Base-by-base conservation (phyloP, 352 stramenopile species). In the Phytophthora pluvialis region DNA sequence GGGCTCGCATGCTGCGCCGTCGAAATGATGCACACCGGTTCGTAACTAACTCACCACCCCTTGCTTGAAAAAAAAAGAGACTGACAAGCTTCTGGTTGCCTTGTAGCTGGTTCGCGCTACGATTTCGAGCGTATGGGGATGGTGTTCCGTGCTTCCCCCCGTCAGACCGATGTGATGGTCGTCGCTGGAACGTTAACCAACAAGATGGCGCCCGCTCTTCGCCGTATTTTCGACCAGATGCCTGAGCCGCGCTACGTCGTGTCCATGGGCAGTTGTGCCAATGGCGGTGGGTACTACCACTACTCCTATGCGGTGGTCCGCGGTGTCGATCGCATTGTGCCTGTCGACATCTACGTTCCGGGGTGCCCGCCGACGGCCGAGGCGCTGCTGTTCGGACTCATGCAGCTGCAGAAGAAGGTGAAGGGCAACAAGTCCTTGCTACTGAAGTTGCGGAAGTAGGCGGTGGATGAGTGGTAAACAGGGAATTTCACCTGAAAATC, bases 141-240 rank as follows among this genome's bases (percentile, higher is more conserved):
- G 92, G 91, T 99, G 13, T 99, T 99, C 66, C 95, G 98, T 64
- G 97, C 95, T 0, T 92, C 81, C 39, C 90, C 90, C 1, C 89
- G 94, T 58, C 91, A 98, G 70, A 96, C 92, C 1, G 98, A 99
- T 78, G 94, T 99, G 11, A 99, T 99, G 98, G 98, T 99, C 78
- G 97, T 99, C 28, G 96, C 98, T 8, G 98, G 98, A 10, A 99
- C 97, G 10, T 75, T 99, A 18, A 99, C 96, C 57, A 99, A 99
- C 86, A 99, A 99, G 79, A 99, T 99, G 97, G 98, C 97, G n/a
- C 98, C 98, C 0, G 98, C 97, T 15, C 82, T 99, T 13, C 86
- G 97, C 33, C 84, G 86, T 36, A 86, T 99, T 21, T 98, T 98
- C 83, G 98, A 99, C 81, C 97, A 99, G 78, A 99, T 99, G 97